Conservation (phyloP, 495 filamentous ascomycete genomes). For the Penicillium mononematosum region DNA sequence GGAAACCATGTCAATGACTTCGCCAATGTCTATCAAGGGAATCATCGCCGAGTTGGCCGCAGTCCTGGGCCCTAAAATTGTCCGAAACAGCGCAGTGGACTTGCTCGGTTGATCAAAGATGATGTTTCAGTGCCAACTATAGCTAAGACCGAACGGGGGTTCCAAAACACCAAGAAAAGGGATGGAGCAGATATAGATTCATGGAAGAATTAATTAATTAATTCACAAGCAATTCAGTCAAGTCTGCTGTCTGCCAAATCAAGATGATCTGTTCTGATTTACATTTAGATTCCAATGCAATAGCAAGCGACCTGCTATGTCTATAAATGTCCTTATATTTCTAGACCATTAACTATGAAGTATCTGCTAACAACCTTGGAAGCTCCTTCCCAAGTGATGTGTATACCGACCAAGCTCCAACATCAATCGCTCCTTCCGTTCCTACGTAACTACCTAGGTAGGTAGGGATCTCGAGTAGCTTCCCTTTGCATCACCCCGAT, state of each 20-base stretch:
- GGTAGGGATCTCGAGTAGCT: too few species aligned
- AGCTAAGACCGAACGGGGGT: neutral
- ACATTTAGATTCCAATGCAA: neutral
- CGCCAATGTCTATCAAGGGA: constrained; percentile 58
- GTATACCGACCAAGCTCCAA: too few species aligned
- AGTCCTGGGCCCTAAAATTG: constrained; percentile 66
- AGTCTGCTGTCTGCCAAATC: neutral
- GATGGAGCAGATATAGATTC: neutral
- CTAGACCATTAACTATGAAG: too few species aligned
- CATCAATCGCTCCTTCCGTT: too few species aligned
- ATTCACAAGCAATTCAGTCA: neutral
- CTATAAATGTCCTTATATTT: neutral
- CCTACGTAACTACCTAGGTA: too few species aligned
- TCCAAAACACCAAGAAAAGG: neutral
- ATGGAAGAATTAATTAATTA: neutral
- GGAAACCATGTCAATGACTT: constrained; percentile 56
- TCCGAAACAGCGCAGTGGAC: constrained; percentile 50
- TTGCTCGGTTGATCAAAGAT: constrained; percentile 36
- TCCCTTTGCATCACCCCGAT: too few species aligned
- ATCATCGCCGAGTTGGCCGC: constrained; percentile 76
- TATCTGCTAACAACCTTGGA: too few species aligned
- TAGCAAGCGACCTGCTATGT: neutral
- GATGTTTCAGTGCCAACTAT: neutral
- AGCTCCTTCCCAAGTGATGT: too few species aligned
- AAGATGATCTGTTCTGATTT: neutral